Evolutionary conservation across 805 yeast species (phyloP).

Genomic region (Candida piceae): DNA sequence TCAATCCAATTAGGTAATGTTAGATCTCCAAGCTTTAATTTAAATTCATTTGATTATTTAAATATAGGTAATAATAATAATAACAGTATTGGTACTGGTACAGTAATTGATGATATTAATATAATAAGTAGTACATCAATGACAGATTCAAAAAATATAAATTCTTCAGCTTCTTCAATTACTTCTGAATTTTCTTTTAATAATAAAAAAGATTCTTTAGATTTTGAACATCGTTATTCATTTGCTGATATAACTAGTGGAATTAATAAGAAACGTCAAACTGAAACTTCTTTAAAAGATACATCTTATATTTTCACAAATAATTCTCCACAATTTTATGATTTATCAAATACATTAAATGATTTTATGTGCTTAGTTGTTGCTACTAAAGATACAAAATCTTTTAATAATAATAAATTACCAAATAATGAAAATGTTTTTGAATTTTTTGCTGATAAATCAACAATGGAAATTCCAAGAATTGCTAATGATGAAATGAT

Average conservation of each 20-base stretch:
- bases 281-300: constrained; percentile 7
- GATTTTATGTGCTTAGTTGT: constrained; percentile 37
- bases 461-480: constrained; percentile 16
- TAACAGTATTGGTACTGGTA: neutral
- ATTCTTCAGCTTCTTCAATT: constrained; percentile 12
- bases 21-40: constrained; percentile 14
- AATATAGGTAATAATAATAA: constrained; percentile 1
- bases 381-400: constrained; percentile 20
- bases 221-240: constrained; percentile 22
- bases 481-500: constrained; percentile 31
- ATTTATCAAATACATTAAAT: constrained; percentile 31
- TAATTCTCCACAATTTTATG: constrained; percentile 18
- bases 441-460: constrained; percentile 24
- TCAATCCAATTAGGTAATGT: neutral
- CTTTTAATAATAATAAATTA: constrained; percentile 7
- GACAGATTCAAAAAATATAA: neutral
- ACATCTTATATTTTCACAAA: constrained; percentile 6
- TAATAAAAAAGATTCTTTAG: constrained; percentile 10
- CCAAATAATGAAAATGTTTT: constrained; percentile 24
- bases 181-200: constrained; percentile 17
- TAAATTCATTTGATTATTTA: constrained; percentile 5
- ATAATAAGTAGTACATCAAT: neutral
- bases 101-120: no score
- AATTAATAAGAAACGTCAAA: constrained; percentile 3
- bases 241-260: constrained; percentile 11